Evolutionary conservation across 1,284 basidiomycete genomes (phyloP).

Genomic region (Cryptococcus sp.): DNA sequence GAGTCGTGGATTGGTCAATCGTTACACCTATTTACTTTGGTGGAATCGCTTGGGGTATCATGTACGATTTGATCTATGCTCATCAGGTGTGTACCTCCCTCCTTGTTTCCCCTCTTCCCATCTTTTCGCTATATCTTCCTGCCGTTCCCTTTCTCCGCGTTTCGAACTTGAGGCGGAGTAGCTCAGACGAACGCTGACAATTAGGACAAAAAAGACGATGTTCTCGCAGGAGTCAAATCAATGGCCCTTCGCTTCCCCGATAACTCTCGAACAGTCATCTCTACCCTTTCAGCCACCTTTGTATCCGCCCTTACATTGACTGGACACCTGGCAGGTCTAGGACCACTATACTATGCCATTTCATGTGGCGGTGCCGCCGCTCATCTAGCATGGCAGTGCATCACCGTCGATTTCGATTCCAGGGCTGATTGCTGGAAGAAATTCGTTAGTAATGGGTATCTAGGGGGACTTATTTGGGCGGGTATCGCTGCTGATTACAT

Average conservation of each 20-base stretch:
- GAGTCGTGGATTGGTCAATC: slow-evolving; percentile 73
- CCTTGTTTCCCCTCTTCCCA: slow-evolving; percentile 3
- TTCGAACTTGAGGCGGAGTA: not conserved
- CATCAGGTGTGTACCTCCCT: slow-evolving; percentile 66
- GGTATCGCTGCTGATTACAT: slow-evolving; percentile 76
- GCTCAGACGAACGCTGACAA: slow-evolving; percentile 1
- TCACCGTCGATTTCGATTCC: slow-evolving; percentile 68
- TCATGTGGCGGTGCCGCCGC: slow-evolving; percentile 67
- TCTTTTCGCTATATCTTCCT: not conserved
- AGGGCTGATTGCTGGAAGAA: slow-evolving; percentile 87
- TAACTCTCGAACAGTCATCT: slow-evolving; percentile 70
- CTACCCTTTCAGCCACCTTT: slow-evolving; percentile 67
- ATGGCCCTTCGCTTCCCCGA: slow-evolving; percentile 85
- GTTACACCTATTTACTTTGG: slow-evolving; percentile 86
- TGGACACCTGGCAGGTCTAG: slow-evolving; percentile 71
- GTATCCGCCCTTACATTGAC: slow-evolving; percentile 72
- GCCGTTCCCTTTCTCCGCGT: not conserved
- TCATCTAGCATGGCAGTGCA: slow-evolving; percentile 80
- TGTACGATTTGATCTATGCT: slow-evolving; percentile 97
- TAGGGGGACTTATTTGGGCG: slow-evolving; percentile 84
- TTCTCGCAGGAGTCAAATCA: slow-evolving; percentile 82
- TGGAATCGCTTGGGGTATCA: slow-evolving; percentile 86
- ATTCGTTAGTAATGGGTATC: slow-evolving; percentile 82
- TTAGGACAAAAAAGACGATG: slow-evolving; percentile 90
- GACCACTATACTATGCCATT: slow-evolving; percentile 68